Evolutionary conservation across 768 basidiomycete species (phyloP), one percentile per base, ranked within the genome.

Genomic region (Daedalea quercina): DNA sequence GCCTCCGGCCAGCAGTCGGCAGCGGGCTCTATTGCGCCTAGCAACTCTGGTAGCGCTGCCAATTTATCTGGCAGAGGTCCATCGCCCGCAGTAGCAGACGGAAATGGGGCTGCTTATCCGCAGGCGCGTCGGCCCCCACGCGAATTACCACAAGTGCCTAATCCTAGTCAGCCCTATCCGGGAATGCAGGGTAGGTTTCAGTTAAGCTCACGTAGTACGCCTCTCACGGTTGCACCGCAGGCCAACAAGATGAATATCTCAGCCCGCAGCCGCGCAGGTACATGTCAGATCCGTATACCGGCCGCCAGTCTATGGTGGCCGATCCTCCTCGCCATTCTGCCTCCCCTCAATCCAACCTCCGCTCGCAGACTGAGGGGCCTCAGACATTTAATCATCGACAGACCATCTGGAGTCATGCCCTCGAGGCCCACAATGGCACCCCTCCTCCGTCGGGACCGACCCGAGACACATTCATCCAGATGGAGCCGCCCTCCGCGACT

Each of bases 401-500:
- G 51, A 80, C 73, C 45, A 77, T 94, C 52, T 97, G 94, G 94
- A 93, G 87, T 62, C 85, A 90, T 65, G 90, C 88, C 44, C 81
- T 94, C 56, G 89, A 94, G 53, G 24, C 71, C n/a, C n/a, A 70
- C 63, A 35, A 63, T 57, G 57, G 67, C 54, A 11, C 19, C 28
- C 47, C 57, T 34, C 52, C 50, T 3, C 31, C 53, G 1, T 33
- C 44, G 42, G 42, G 35, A 24, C 43, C 34, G 24, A 44, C 41
- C 35, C 64, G 66, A 60, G 79, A 80, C 47, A 83, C 82, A 7
- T 86, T 86, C 63, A 82, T 94, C 25, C 88, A 89, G 61, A 74
- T 92, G 24, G 89, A 91, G 47, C 75, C 78, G 9, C 67, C 82
- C 3, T 76, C 82, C 1, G 81, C 85, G 51, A 80, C 78, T 19